Base-by-base conservation (phyloP, 2,329 filamentous ascomycete species). In the Diplodia sapinea region DNA sequence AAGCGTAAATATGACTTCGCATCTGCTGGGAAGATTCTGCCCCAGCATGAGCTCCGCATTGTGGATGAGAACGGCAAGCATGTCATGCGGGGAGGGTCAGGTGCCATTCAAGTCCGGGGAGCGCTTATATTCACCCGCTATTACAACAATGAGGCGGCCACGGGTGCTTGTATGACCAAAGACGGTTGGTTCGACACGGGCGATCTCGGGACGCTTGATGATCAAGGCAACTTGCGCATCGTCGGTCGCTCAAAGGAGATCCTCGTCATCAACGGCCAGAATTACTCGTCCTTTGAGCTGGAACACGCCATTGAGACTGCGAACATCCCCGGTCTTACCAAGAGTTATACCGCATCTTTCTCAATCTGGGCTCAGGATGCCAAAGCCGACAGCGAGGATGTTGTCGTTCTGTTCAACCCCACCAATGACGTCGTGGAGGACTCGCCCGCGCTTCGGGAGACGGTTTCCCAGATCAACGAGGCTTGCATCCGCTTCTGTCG, bases 101-200 rank as follows among this genome's bases (percentile, higher is more conserved):
- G 66, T 13, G 38, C 57, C 7, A 49, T 76, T 9, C 69, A 75
- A 43, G 65, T 75, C 6, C 47, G 67, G 2, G 73, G 74, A 0
- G 51, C 73, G 0, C 75, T 82, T 2, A 77, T 79, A 12, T 86
- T 87, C 75, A 67, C 70, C 1, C 67, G 70, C 6, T 80, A 81
- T 67, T 73, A 71, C 63, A 72, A 74, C 59, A 78, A 81, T 59
- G 54, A 71, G 64, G 26, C 70, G 49, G 73, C 73, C 4, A 75
- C 74, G 69, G 68, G 52, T 1, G 71, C 70, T 8, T 73, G 74
- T 51, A 71, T 71, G 2, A 68, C 66, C 3, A n/a, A 17, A 1
- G 73, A 74, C 57, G 74, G 73, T 9, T 76, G 72, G 72, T 76
- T 76, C 47, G 50, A 68, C 7, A 76, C 74, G 3, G 74, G 74